Evolutionary conservation across 2,329 filamentous ascomycete species (phyloP).

Genomic region (Dissoconium aciculare): DNA sequence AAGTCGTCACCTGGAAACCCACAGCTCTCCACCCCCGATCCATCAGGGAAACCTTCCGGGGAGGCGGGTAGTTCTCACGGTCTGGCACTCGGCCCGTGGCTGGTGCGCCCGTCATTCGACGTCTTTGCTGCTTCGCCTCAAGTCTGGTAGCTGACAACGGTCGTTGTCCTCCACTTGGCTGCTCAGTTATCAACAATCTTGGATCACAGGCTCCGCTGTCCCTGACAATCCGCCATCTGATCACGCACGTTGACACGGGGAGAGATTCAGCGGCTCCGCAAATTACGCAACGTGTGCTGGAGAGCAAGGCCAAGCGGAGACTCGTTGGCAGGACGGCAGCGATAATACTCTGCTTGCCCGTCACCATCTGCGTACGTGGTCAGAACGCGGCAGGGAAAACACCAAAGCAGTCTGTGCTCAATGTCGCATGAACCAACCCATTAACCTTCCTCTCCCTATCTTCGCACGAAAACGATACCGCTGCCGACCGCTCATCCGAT

Average conservation of each 20-base stretch:
- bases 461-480: too few species aligned
- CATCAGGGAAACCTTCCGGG: neutral
- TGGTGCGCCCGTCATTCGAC: neutral
- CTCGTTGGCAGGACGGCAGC: neutral
- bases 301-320: neutral
- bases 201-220: neutral
- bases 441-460: too few species aligned
- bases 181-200: neutral
- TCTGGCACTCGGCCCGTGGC: neutral
- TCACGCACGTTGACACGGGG: neutral
- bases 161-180: neutral
- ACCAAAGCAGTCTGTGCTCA: neutral
- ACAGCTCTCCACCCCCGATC: too few species aligned
- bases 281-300: constrained; percentile 1
- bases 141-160: neutral
- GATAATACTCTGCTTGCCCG: neutral
- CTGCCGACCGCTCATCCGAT: too few species aligned
- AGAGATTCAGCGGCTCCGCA: neutral
- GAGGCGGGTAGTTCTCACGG: neutral
- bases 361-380: neutral
- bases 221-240: neutral
- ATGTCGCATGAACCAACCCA: constrained; percentile 1
- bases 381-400: neutral
- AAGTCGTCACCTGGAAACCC: too few species aligned
- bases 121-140: neutral